Base-by-base conservation (phyloP, 768 basidiomycete species). In the Amanita rimosa region DNA sequence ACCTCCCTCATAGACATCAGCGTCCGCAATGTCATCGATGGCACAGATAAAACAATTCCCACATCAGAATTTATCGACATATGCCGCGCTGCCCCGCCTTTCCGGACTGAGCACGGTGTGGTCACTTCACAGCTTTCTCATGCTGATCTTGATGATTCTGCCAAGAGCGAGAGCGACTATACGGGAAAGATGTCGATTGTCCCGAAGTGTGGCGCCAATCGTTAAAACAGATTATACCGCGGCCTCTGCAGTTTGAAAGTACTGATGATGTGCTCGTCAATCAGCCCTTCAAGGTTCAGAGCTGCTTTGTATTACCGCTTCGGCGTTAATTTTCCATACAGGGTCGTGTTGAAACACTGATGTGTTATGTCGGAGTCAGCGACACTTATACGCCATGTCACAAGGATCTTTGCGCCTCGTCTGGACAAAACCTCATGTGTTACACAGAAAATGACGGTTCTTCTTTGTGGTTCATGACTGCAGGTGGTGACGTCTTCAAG, bases 391-490 rank as follows among this genome's bases (percentile, higher is more conserved):
- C 89, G 0, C 82, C 88, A 1, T 83, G 78, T 49, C 89, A 92
- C 59, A 91, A 90, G 59, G 88, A 92, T 63, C 72, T 83, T 0
- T 92, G 88, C 56, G 86, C 77, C 1, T 89, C 86, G 3, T 82
- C 83, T 5, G 88, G 89, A 8, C 88, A 91, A 48, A 92, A 92
- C 58, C 65, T 92, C 17, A 91, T 92, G 88, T 83, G 82, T 57
- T 83, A 84, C 59, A 77, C 88, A 0, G 84, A 87, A 58, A 65
- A 78, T 19, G 71, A 64, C 35, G 86, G 82, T 0, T 83, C 81
- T 1, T 81, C 87, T 1, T 86, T 80, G 58, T 91, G 88, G 89
- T 90, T 91, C 63, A 87, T 92, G 84, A 88, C 89, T 1, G 67
- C 72, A 51, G 70, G 77, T 22, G 69, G 75, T 0, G 74, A 71